Conservation (phyloP, 352 stramenopile species). For the Halophytophthora polymorphica region DNA sequence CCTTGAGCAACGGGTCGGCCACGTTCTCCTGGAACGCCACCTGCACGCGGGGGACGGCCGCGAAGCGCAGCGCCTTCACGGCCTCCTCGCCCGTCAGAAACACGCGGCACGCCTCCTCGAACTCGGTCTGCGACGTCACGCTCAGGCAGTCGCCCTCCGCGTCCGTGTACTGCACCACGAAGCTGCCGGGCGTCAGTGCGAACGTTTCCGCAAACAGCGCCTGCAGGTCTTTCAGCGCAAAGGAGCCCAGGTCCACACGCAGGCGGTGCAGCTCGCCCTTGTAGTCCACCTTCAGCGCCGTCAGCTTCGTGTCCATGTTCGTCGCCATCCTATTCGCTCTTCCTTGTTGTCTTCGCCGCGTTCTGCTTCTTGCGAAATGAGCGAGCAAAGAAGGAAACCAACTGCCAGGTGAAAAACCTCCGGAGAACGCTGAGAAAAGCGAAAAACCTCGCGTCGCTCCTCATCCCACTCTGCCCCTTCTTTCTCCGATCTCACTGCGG, state of each 20-base stretch:
- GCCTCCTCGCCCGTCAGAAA: constrained; percentile 35
- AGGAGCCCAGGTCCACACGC: constrained; percentile 52
- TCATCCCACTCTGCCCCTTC: too few relatives aligned
- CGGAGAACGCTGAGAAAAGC: neutral
- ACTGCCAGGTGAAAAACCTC: too few relatives aligned
- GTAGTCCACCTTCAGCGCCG: constrained; percentile 76
- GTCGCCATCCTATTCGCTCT: constrained; percentile 6
- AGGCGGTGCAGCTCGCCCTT: constrained; percentile 85
- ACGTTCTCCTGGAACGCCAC: constrained; percentile 79
- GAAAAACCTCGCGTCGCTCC: neutral
- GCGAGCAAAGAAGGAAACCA: constrained; percentile 2
- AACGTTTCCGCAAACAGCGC: constrained; percentile 67
- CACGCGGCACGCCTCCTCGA: constrained; percentile 52
- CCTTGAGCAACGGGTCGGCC: constrained; percentile 74
- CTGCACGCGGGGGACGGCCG: constrained; percentile 52
- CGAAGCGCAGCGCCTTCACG: constrained; percentile 63
- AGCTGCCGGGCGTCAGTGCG: constrained; percentile 32
- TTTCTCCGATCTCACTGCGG: too few relatives aligned
- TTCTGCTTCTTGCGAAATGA: constrained; percentile 36
- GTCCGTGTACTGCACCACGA: constrained; percentile 84
- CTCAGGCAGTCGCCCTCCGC: constrained; percentile 69
- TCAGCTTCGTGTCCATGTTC: constrained; percentile 49
- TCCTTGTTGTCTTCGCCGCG: constrained; percentile 2
- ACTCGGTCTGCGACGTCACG: constrained; percentile 69
- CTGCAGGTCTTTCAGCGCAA: constrained; percentile 44